Evolutionary conservation across 2,329 filamentous ascomycete genomes (phyloP), one percentile per base, ranked within the genome.

Genomic region (Blumeriella jaapii): DNA sequence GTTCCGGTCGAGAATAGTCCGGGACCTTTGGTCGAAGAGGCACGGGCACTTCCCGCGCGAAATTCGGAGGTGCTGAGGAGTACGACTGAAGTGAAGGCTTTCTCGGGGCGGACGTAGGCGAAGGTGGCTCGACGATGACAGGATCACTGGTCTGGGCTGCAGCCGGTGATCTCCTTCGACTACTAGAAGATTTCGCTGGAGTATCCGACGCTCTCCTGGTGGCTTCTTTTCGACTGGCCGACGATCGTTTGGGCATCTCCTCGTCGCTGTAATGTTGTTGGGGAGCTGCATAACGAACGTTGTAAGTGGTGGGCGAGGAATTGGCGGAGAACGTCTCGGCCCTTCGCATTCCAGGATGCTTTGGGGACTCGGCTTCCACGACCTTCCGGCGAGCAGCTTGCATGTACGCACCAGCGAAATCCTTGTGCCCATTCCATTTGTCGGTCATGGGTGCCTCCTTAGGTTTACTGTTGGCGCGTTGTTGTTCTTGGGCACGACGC

Each of bases 1-100:
- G 17, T 12, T 49, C 42, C n/a, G 45, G 40, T 24, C 47, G 38
- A 19, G 42, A 32, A 40, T 51, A 52, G 9, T 51, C 42, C n/a
- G 51, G 42, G 2, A 53, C 54, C 34, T 52, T 51, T 6, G 54
- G 51, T 31, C 54, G 52, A 40, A 37, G 46, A 15, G 49, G 48
- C 31, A 48, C 3, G 10, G 22, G n/a, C n/a, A n/a, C 44, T 25
- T 49, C 42, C 29, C 52, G 39, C 10, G 29, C 15, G 5, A 44
- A 38, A 4, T 40, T 40, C 0, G 49, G 48, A 12, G 54, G 55
- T 3, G 50, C 52, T 9, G 54, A 55, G 11, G 34, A 30, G 24
- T 55, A 46, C 4, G 44, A 45, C 19, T 51, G 47, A 8, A 57
- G 42, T 8, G 44, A 27, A 9, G 53, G 54, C 25, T 47, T 50